A percentile compares a stretch with the other conserved stretches of the same genome.
Conservation (phyloP, 306 rosid genomes). For the Rosa multiflora region DNA sequence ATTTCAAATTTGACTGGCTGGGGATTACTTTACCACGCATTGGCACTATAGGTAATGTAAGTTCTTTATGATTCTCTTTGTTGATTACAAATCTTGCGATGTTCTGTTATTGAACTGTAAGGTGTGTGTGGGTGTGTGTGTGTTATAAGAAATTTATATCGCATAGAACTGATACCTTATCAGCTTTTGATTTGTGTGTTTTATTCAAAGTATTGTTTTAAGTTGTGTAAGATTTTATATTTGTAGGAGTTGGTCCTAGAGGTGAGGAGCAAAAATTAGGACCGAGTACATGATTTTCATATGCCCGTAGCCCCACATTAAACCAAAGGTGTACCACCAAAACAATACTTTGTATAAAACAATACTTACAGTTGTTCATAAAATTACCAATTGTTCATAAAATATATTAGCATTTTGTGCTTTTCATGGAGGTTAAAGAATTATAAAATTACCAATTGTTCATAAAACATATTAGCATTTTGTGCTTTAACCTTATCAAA, state of each 20-base stretch:
- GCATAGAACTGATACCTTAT: neutral
- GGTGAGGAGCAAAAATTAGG: slow-evolving; percentile 75
- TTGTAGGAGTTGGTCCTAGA: slow-evolving; percentile 94
- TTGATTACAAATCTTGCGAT: neutral
- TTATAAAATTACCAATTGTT: no score
- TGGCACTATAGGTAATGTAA: slow-evolving; percentile 72
- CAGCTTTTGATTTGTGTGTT: slow-evolving; percentile 2
- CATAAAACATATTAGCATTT: no score
- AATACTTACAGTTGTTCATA: no score
- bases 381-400: no score
- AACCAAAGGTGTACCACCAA: no score
- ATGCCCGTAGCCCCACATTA: no score
- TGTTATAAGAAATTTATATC: slow-evolving; percentile 12
- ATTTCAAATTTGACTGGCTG: slow-evolving; percentile 62
- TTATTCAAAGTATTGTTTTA: neutral
- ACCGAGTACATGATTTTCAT: no score
- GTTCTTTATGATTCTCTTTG: neutral
- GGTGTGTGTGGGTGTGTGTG: neutral
- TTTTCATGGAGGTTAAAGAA: no score
- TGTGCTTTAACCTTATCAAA: no score
- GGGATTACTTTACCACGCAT: slow-evolving; percentile 86
- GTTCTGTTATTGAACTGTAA: neutral
- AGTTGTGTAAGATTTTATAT: slow-evolving; percentile 19
- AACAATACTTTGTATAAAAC: no score
- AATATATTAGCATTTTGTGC: no score